These are phyloP conservation scores for Claviceps humidiphila DNA, from an alignment of 2,329 filamentous ascomycete genomes.

Conservation along the genomic window DNA sequence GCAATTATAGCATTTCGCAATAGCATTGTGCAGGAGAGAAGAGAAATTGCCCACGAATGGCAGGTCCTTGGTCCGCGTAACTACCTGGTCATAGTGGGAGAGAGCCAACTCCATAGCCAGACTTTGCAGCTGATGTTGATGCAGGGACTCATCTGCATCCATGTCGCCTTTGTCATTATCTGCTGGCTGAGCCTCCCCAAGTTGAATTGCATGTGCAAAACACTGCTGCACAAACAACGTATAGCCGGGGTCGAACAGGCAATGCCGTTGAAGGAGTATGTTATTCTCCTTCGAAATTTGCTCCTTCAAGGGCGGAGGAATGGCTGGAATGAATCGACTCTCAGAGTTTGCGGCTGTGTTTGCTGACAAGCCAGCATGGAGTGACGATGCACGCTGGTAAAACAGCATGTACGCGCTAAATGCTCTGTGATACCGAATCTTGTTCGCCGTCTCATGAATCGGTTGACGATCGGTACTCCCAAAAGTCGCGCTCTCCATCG, in stretches of 20 bases:
- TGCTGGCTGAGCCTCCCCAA: constrained; percentile 21
- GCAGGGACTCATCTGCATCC: constrained; percentile 1
- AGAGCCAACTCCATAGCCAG: constrained; percentile 42
- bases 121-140: constrained; percentile 26
- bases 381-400: constrained; percentile 67
- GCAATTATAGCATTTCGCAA: constrained; percentile 36
- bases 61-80: constrained; percentile 56
- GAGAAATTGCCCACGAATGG: constrained; percentile 48
- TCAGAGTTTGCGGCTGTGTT: background rate
- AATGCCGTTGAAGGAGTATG: constrained; percentile 60
- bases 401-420: constrained; percentile 97
- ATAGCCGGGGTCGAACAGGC: constrained; percentile 63
- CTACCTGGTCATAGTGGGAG: constrained; percentile 61
- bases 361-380: constrained; percentile 25
- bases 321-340: constrained; percentile 24
- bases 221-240: constrained; percentile 51
- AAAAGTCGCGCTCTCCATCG: constrained; percentile 67
- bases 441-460: constrained; percentile 28
- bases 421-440: constrained; percentile 47
- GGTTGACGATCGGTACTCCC: constrained; percentile 49
- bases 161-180: constrained; percentile 1
- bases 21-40: constrained; percentile 32
- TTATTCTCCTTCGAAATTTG: constrained; percentile 62
- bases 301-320: constrained; percentile 34
- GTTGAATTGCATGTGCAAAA: constrained; percentile 40